Evolutionary conservation across 177 flowering plant species (phyloP), one percentile per base, ranked within the genome.

Genomic region (Tripterygium wilfordii): DNA sequence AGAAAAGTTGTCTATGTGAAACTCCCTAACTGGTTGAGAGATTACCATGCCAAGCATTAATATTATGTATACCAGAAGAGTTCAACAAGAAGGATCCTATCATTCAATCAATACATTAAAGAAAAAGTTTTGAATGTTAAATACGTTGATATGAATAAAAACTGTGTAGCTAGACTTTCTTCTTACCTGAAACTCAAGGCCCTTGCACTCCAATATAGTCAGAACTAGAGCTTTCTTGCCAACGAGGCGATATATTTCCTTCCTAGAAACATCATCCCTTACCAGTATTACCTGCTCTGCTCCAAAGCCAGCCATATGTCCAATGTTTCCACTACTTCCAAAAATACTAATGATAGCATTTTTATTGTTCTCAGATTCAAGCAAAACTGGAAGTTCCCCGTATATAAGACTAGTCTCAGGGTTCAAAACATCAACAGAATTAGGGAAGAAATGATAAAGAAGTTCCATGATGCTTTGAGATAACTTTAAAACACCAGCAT

Each of bases 281-380:
- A 86, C 96, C 53, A 86, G 60, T 27, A 86, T 86, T 1, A 83
- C 95, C 54, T 86, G 95, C 53, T 86, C 82, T 8, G 95, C 88
- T 35, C 95, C 95, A 51, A 83, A 81, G 3, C 86, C 88, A 36
- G 69, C 67, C 8, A 65, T 58, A 20, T 50, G 52, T 4, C 60
- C 45, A 33, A 57, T 44, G 31, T 44, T 69, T 47, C 67, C 65
- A 51, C 55, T 56, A 17, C 65, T 68, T 3, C 85, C 84, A 67
- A 87, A 87, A 15, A 87, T 81, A 8, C 73, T 76, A n/a, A 77
- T 41, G 16, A 83, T 69, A 2, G 83, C 82, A 61, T 80, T 77
- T 35, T 78, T 80, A 59, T 72, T 70, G 42, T 71, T 64, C 1
- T 65, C 80, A 32, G 79, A 63, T 57, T 82, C 74, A 24, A 87